Base-by-base conservation (phyloP, 2,329 filamentous ascomycete genomes). In the Epichloe typhina region DNA sequence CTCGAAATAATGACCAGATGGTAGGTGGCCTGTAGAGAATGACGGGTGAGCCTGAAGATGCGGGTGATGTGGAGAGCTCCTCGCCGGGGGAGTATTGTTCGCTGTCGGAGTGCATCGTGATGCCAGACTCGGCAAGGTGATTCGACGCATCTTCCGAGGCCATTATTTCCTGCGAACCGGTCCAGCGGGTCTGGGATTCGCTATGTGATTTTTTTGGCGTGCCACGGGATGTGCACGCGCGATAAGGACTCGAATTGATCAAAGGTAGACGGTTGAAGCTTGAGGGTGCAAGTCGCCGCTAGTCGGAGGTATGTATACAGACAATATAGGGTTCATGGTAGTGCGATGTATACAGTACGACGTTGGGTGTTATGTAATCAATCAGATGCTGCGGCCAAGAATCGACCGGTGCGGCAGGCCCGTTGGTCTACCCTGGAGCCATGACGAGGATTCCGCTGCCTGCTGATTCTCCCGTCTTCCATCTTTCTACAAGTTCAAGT, bases 11-110 rank as follows among this genome's bases (percentile, higher is more conserved):
- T 9, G 86, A 82, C 87, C 88, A 95, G 43, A 94, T 61, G 0
- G 89, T 94, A 2, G 93, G 90, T 3, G 90, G 88, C 57, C 82
- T 82, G 76, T 97, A 98, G 45, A 97, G 78, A 46, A 95, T 83
- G 60, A 95, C 69, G 8, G 84, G 83, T 1, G 80, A 83, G 49
- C 75, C 74, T 3, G 81, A 80, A 1, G 81, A 79, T 1, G 77
- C 74, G 2, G 80, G 77, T 46, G 82, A 82, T 39, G 74, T 70
- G 17, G 77, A 78, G 52, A 77, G 69, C 50, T 83, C 79, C 55
- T 84, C 81, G 58, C 72, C 75, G 53, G 53, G 75, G 49, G 83
- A 84, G 69, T 93, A 91, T 66, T 84, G 84, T 69, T 91, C 86
- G 72, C 83, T 88, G 72, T 93, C 87, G 47, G 86, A 89, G 58